Evolutionary conservation across 2,329 filamentous ascomycete species (phyloP), one percentile per base, ranked within the genome.

Genomic region (Phoma sp.): DNA sequence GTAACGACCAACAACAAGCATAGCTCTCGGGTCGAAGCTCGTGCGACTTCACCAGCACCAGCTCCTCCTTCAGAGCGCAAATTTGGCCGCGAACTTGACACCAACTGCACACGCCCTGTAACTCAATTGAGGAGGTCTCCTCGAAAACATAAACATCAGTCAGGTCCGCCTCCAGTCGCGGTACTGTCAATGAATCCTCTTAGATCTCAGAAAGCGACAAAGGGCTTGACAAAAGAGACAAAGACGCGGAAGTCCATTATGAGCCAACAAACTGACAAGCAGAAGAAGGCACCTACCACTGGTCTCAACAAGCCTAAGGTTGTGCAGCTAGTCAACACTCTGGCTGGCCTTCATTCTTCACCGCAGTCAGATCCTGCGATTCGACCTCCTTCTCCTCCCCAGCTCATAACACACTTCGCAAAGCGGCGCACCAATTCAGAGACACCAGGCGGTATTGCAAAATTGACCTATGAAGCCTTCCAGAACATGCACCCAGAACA

Each of bases 51-150:
- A 15, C 45, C 39, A 18, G n/a, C n/a, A n/a, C 23, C 23, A 5
- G 23, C 9, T 25, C 21, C 39, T 17, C 1, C 6, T 1, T 18
- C 38, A 20, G 28, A 40, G 34, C 45, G 51, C 28, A 38, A 18
- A 3, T 54, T 54, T 15, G 51, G 51, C 2, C 45, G 28, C 3
- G 51, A 48, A 20, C 28, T 54, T 7, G 28, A 54, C 21, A 14
- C 33, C 10, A 54, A 54, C 28, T 17, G 21, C 4, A 40, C 30
- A 29, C 9, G 33, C 18, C 21, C 28, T 29, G 9, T 7, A 3
- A 1, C 14, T 5, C 25, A 34, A 33, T 7, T 18, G 7, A 26
- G 28, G 6, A 45, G 12, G n/a, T 48, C 45, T 14, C 45, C 33
- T 10, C 25, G 39, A 20, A 45, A 42, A 11, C 30, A 38, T 5